These are phyloP conservation scores for Nannizziopsis arthrosporioides DNA, from an alignment of 2,329 filamentous ascomycete species.

Conservation along the genomic window DNA sequence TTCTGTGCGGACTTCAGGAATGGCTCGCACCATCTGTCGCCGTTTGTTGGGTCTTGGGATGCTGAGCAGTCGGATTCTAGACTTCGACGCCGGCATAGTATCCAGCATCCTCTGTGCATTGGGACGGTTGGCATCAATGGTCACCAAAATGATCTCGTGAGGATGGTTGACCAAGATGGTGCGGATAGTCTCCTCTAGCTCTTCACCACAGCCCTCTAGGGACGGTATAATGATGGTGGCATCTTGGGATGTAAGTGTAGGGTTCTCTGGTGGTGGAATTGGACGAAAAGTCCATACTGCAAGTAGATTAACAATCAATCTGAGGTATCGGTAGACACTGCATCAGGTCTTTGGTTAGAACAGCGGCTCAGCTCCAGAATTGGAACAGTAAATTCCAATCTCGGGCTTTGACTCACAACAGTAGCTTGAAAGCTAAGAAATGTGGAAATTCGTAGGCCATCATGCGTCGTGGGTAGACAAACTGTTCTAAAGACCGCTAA, in stretches of 20 bases:
- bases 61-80: constrained; percentile 60
- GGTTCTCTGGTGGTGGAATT: constrained; percentile 67
- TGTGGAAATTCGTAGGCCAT: constrained; percentile 15
- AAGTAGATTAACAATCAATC: constrained; percentile 70
- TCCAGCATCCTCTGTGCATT: constrained; percentile 52
- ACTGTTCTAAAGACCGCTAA: background rate
- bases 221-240: constrained; percentile 91
- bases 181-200: constrained; percentile 67
- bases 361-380: background rate
- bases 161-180: constrained; percentile 44
- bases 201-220: constrained; percentile 75
- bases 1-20: constrained; percentile 68
- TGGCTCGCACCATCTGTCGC: constrained; percentile 80
- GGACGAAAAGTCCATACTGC: constrained; percentile 83
- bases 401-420: constrained; percentile 14
- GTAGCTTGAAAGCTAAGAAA: constrained; percentile 15
- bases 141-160: constrained; percentile 69
- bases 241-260: constrained; percentile 67
- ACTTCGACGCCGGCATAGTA: constrained; percentile 45
- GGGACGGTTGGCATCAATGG: constrained; percentile 65
- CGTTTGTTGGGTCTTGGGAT: constrained; percentile 88
- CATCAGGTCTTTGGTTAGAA: constrained; percentile 13
- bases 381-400: background rate
- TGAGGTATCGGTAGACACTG: constrained; percentile 78
- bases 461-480: constrained; percentile 5